Conservation (phyloP, 768 basidiomycete species). For the Suillus lakei region DNA sequence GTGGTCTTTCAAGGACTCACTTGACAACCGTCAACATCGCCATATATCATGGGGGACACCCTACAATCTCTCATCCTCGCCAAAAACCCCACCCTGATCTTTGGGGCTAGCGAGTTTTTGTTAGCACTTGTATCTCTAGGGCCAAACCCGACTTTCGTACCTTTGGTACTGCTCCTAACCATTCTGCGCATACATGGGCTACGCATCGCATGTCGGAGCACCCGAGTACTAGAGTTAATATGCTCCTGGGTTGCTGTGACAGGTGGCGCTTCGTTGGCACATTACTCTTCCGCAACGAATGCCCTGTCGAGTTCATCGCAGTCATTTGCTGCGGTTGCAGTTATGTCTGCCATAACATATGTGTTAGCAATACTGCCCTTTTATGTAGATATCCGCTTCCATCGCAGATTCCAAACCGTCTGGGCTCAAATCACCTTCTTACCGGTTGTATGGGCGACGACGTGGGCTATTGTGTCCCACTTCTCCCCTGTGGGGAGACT, state of each 20-base stretch:
- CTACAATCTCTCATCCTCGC: slow-evolving; percentile 30
- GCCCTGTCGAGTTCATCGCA: slow-evolving; percentile 58
- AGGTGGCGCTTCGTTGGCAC: slow-evolving; percentile 45
- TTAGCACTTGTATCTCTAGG: slow-evolving; percentile 33
- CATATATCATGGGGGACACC: slow-evolving; percentile 10
- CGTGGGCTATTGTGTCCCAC: slow-evolving; percentile 59
- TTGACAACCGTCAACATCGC: neutral
- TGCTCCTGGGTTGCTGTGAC: slow-evolving; percentile 45
- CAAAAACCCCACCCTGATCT: slow-evolving; percentile 27
- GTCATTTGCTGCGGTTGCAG: slow-evolving; percentile 52
- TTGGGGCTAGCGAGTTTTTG: slow-evolving; percentile 24
- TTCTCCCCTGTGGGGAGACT: slow-evolving; percentile 74
- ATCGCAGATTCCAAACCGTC: slow-evolving; percentile 28
- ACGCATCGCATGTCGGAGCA: slow-evolving; percentile 33
- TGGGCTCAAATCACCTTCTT: slow-evolving; percentile 61
- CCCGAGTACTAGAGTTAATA: slow-evolving; percentile 31
- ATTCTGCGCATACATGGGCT: slow-evolving; percentile 36
- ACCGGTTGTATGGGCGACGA: slow-evolving; percentile 69
- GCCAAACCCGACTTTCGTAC: slow-evolving; percentile 37
- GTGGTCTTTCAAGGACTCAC: neutral
- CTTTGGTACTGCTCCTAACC: slow-evolving; percentile 34
- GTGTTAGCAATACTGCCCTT: slow-evolving; percentile 44
- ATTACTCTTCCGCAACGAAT: slow-evolving; percentile 47
- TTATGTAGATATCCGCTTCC: slow-evolving; percentile 43
- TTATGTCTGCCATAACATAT: slow-evolving; percentile 50